These are phyloP conservation scores for Scheffersomyces lignicola DNA, from an alignment of 1,139 yeast genomes.

Conservation along the genomic window DNA sequence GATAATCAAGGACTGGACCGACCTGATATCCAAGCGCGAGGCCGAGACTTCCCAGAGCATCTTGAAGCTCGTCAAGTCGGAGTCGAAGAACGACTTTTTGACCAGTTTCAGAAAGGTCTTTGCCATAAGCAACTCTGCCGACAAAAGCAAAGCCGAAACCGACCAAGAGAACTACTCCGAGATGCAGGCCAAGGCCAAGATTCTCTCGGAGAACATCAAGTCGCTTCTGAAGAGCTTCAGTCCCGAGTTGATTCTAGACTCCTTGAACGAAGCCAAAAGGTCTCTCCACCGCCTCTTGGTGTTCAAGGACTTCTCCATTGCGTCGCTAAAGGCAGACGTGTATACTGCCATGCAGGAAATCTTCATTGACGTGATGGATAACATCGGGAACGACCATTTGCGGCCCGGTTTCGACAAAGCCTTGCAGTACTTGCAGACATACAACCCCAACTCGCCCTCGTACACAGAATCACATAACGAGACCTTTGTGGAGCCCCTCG, in stretches of 20 bases:
- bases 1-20: conserved; percentile 36
- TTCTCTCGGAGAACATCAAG: conserved; percentile 44
- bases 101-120: conserved; percentile 65
- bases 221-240: conserved; percentile 41
- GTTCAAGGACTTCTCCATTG: conserved; percentile 36
- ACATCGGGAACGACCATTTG: conserved; percentile 72
- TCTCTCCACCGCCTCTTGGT: conserved; percentile 33
- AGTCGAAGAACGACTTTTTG: conserved; percentile 47
- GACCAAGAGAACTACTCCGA: conserved; percentile 33
- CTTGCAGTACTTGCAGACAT: conserved; percentile 62
- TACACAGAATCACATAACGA: conserved; percentile 13
- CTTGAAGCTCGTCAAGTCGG: conserved; percentile 40
- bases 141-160: conserved; percentile 13
- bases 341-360: conserved; percentile 50
- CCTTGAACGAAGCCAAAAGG: conserved; percentile 39
- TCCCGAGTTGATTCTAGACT: conserved; percentile 39
- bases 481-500: conserved; percentile 71
- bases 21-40: conserved; percentile 34
- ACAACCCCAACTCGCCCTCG: conserved; percentile 52
- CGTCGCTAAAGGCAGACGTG: conserved; percentile 31
- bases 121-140: conserved; percentile 34
- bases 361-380: conserved; percentile 64
- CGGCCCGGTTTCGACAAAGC: conserved; percentile 84
- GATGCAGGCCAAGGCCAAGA: conserved; percentile 45
- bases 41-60: conserved; percentile 42